phyloP scores from a whole-genome alignment of 495 filamentous ascomycete species.

The Aspergillus ellipticus region DNA sequence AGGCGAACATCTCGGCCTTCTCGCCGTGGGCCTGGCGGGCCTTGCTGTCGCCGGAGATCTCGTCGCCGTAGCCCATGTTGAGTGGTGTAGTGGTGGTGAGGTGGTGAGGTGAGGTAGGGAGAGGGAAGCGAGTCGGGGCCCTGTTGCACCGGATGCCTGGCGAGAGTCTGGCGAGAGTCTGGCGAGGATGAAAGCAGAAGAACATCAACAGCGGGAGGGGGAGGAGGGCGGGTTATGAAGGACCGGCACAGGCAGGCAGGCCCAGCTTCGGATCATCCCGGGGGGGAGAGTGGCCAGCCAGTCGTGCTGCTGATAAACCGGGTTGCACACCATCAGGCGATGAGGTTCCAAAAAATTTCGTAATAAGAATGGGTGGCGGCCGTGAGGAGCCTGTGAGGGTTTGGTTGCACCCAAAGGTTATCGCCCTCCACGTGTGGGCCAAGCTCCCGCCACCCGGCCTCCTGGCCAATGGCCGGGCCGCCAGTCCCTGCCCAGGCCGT shows the following conservation, averaged over 20 bases:
- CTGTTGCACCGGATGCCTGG: not conserved
- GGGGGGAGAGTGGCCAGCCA: not conserved
- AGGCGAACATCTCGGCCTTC: conserved; percentile 11
- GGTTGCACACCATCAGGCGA: not conserved
- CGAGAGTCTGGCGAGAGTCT: not conserved
- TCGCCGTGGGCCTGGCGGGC: conserved; percentile 10
- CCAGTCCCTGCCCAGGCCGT: not conserved
- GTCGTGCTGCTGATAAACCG: not conserved
- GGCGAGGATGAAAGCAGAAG: not conserved
- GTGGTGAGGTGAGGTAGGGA: no score
- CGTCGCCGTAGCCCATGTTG: conserved; percentile 13
- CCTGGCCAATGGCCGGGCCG: not conserved
- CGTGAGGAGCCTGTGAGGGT: no score
- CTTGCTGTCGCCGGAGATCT: conserved; percentile 16
- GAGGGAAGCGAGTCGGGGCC: not conserved
- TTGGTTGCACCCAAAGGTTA: conserved; percentile 6
- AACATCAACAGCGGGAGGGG: not conserved
- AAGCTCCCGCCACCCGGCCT: not conserved
- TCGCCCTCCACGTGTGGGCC: conserved; percentile 2
- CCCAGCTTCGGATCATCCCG: no score
- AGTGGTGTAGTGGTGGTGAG: not conserved
- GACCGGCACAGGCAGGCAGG: no score
- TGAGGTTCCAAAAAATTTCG: not conserved
- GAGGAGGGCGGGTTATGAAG: not conserved
- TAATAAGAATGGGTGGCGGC: not conserved